Percentiles rank a stretch among this genome's conserved stretches.
Evolutionary conservation across 805 yeast genomes (phyloP).

Genomic region (Starmerella apicola): DNA sequence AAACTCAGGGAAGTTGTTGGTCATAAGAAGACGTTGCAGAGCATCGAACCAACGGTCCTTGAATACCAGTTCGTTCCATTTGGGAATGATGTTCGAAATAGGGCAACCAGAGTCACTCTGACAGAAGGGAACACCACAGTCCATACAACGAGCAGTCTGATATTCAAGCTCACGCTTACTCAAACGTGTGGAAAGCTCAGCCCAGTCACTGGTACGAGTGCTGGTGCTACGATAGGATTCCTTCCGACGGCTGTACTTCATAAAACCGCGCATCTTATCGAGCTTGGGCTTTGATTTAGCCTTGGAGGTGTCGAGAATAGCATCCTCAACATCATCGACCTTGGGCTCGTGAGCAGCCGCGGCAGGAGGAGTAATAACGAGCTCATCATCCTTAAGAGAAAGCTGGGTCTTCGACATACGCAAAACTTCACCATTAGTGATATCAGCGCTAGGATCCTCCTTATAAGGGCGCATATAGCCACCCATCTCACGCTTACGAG

Average conservation of each 20-base stretch:
- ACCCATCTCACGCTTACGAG: constrained; percentile 46
- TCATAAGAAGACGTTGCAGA: constrained; percentile 78
- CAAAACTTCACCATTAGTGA: constrained; percentile 79
- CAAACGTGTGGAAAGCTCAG: constrained; percentile 70
- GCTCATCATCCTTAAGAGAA: constrained; percentile 15
- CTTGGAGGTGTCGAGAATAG: constrained; percentile 55
- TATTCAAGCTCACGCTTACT: constrained; percentile 73
- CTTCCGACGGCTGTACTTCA: constrained; percentile 81
- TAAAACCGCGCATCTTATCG: constrained; percentile 80
- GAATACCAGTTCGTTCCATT: constrained; percentile 94
- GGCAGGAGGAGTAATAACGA: constrained; percentile 1
- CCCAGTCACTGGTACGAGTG: constrained; percentile 79
- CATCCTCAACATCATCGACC: constrained; percentile 80
- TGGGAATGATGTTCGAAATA: constrained; percentile 90
- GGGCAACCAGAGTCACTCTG: constrained; percentile 98
- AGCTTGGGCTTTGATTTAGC: constrained; percentile 46
- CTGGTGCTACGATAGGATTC: constrained; percentile 74
- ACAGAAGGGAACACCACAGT: constrained; percentile 99
- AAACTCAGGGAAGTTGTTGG: constrained; percentile 97
- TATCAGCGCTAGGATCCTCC: constrained; percentile 76
- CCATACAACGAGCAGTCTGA: constrained; percentile 98
- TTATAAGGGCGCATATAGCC: constrained; percentile 51
- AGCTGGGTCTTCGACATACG: constrained; percentile 24
- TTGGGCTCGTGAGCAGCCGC: constrained; percentile 49
- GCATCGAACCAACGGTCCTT: constrained; percentile 93